These are phyloP conservation scores for Cercospora nicotianae DNA, from an alignment of 2,329 filamentous ascomycete species.

Conservation along the genomic window DNA sequence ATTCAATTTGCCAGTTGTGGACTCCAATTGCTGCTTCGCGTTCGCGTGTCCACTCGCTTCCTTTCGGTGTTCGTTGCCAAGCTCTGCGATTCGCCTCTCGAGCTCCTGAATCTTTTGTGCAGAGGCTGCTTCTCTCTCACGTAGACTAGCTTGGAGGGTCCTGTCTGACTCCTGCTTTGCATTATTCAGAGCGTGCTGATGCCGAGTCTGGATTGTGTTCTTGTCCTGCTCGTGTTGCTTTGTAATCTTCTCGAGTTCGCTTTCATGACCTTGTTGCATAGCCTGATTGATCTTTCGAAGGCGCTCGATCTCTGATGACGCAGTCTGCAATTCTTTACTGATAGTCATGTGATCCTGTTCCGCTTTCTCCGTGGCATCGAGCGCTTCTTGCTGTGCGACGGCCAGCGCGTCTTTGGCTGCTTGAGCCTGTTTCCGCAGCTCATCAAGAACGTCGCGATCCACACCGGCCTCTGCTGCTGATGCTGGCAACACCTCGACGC, in stretches of 20 bases:
- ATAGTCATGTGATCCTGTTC: constrained; percentile 44
- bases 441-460: constrained; percentile 89
- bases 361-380: constrained; percentile 57
- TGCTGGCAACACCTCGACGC: constrained; percentile 77
- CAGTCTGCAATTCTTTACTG: constrained; percentile 51
- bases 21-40: constrained; percentile 39
- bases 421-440: constrained; percentile 72
- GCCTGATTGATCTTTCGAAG: constrained; percentile 69
- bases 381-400: constrained; percentile 56
- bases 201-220: constrained; percentile 36
- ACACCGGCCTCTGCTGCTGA: constrained; percentile 85
- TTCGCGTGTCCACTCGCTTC: constrained; percentile 34
- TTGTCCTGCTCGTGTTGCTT: constrained; percentile 47
- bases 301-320: constrained; percentile 49
- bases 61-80: constrained; percentile 34
- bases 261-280: constrained; percentile 68
- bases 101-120: constrained; percentile 34
- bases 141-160: constrained; percentile 29
- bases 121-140: constrained; percentile 31
- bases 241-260: constrained; percentile 48
- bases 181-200: constrained; percentile 36
- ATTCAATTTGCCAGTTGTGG: constrained; percentile 29
- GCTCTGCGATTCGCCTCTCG: constrained; percentile 33
- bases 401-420: constrained; percentile 66
- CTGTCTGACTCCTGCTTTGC: constrained; percentile 33